A percentile compares a stretch with the other conserved stretches of the same genome.
phyloP scores from a whole-genome alignment of 1,284 basidiomycete species.

The Malassezia equina region DNA sequence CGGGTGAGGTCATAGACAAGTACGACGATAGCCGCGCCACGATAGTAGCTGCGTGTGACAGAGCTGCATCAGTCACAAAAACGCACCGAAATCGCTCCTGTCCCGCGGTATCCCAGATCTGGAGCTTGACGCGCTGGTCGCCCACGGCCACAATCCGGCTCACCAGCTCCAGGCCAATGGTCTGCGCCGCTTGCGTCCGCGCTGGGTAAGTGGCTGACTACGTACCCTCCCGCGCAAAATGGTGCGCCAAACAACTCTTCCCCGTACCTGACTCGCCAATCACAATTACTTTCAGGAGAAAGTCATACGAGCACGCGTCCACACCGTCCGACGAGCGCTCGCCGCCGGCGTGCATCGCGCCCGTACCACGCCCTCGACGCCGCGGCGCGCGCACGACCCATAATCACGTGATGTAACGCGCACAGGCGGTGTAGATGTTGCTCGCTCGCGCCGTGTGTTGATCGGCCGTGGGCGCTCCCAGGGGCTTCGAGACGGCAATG shows the following conservation, averaged over 20 bases:
- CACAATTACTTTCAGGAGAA: conserved; percentile 92
- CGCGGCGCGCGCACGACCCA: background rate
- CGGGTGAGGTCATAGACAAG: conserved; percentile 79
- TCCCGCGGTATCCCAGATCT: conserved; percentile 41
- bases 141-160: conserved; percentile 76
- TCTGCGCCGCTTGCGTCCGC: conserved; percentile 92
- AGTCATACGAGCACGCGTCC: conserved; percentile 52
- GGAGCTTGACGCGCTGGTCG: conserved; percentile 84
- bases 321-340: background rate
- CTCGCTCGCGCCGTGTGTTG: background rate
- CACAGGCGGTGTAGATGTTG: conserved; percentile 13
- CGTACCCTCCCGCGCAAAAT: conserved; percentile 88
- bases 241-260: conserved; percentile 88
- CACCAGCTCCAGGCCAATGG: conserved; percentile 91
- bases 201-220: conserved; percentile 54
- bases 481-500: background rate
- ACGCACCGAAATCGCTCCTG: conserved; percentile 47
- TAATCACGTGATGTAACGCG: conserved; percentile 13
- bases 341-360: background rate
- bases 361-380: background rate
- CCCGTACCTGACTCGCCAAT: conserved; percentile 93
- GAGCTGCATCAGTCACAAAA: conserved; percentile 52
- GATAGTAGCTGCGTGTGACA: conserved; percentile 93
- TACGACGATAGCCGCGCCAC: conserved; percentile 65
- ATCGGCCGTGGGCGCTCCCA: background rate